Base-by-base conservation (phyloP, 75 land plant species). In the Pseudotsuga menziesii region DNA sequence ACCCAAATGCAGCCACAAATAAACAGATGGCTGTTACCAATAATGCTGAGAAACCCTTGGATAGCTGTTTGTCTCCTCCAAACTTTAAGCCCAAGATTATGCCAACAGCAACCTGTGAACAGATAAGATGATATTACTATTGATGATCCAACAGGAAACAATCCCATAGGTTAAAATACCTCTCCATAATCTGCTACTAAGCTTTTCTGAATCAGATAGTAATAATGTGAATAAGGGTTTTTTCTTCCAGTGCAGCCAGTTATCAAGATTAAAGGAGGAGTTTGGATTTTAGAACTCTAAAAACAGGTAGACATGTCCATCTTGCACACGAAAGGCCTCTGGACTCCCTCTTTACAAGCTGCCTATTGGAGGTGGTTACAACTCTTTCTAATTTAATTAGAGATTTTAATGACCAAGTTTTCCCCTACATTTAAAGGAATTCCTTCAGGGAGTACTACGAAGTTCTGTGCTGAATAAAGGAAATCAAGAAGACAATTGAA, bases 81-180 rank as follows among this genome's bases (percentile, higher is more conserved):
- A 87, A 80, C 72, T 88, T 89, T 4, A 87, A 41, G 20, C 93
- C 94, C 76, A 93, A 74, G 52, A 93, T 92, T 23, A 88, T 79
- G 8, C 89, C 82, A 2, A 92, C 86, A 48, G 78, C 63, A 13
- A 86, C 86, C 91, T 88, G 90, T 70, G 23, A 41, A 69, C 0
- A 69, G 0, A 69, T 41, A 44, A 41, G 48, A 41, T 32, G 29
- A 17, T n/a, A 69, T 39, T 41, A 19, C 9, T 12, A 69, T 44
- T 9, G 7, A 20, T 14, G 41, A 69, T 36, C 44, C 3, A 39
- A 41, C n/a, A 29, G 72, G n/a, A 29, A 41, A 64, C 41, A 64
- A 20, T 2, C 41, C 41, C 29, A 17, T 35, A n/a, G 19, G 32
- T 16, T 7, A 16, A 35, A 64, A 5, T 1, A 39, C 4, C 41